phyloP scores from a whole-genome alignment of 2,329 filamentous ascomycete genomes.

The Pseudocercospora cruenta region DNA sequence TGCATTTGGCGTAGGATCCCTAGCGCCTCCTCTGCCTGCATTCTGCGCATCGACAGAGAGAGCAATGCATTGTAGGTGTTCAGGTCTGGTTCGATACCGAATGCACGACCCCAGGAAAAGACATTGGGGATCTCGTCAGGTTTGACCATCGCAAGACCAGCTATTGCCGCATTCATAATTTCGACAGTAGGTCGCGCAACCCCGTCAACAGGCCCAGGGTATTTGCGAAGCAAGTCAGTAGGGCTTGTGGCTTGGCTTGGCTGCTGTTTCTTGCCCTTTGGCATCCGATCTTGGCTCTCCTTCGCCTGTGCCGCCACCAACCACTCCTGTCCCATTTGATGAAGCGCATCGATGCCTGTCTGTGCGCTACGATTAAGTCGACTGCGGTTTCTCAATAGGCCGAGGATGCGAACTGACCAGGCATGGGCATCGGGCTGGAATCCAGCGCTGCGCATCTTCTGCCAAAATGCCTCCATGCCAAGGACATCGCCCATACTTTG shows the following conservation, averaged over 20 bases:
- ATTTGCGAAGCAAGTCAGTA: slow-evolving; percentile 27
- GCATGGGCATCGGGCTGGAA: slow-evolving; percentile 64
- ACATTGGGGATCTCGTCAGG: slow-evolving; percentile 57
- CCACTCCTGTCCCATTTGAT: slow-evolving; percentile 69
- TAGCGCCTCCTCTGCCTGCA: slow-evolving; percentile 35
- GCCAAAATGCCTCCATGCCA: slow-evolving; percentile 71
- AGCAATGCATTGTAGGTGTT: slow-evolving; percentile 41
- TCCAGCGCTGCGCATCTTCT: slow-evolving; percentile 61
- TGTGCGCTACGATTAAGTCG: slow-evolving; percentile 44
- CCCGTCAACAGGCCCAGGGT: slow-evolving; percentile 37
- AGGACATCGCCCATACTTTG: slow-evolving; percentile 60
- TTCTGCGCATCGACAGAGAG: slow-evolving; percentile 36
- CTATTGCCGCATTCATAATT: slow-evolving; percentile 71
- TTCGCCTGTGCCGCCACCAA: slow-evolving; percentile 40
- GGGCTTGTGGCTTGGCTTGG: slow-evolving; percentile 15
- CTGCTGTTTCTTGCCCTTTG: slow-evolving; percentile 21
- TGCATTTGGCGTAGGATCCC: slow-evolving; percentile 49
- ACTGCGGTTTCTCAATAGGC: slow-evolving; percentile 61
- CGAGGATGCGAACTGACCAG: slow-evolving; percentile 73
- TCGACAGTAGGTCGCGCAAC: slow-evolving; percentile 64
- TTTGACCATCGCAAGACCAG: slow-evolving; percentile 61
- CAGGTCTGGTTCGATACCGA: slow-evolving; percentile 40
- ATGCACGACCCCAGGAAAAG: slow-evolving; percentile 51
- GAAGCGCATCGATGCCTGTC: slow-evolving; percentile 64
- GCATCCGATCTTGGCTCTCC: slow-evolving; percentile 2